Evolutionary conservation across 352 stramenopile species (phyloP).

Genomic region (Albugo laibachii): DNA sequence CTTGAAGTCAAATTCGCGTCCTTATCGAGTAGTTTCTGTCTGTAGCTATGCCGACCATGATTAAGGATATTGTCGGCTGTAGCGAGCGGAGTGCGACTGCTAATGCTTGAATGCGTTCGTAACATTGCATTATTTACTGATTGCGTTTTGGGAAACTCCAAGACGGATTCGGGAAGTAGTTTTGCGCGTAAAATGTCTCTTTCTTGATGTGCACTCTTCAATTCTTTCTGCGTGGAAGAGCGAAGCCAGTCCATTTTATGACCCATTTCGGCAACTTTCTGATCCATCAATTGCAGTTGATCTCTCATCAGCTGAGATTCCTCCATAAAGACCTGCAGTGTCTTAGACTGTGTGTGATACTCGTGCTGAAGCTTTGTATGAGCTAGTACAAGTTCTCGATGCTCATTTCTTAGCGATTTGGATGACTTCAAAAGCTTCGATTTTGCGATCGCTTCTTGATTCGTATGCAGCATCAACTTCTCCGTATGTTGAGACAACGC

Average conservation of each 20-base stretch:
- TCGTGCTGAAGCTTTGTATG: constrained; percentile 52
- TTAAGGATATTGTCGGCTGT: too few species aligned
- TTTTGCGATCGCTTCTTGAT: constrained; percentile 90
- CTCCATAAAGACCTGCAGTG: constrained; percentile 83
- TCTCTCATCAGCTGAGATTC: constrained; percentile 88
- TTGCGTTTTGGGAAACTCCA: too few species aligned
- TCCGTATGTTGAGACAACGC: constrained; percentile 90
- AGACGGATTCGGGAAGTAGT: too few species aligned
- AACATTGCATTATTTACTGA: too few species aligned
- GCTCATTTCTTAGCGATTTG: constrained; percentile 59
- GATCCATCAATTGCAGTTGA: constrained; percentile 91
- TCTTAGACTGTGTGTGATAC: constrained; percentile 56
- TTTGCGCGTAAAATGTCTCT: constrained; percentile 45
- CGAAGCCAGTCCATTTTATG: constrained; percentile 91
- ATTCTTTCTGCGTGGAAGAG: constrained; percentile 66
- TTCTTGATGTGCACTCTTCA: constrained; percentile 42
- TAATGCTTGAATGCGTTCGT: too few species aligned
- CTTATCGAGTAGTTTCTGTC: too few species aligned
- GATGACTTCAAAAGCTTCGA: constrained; percentile 62
- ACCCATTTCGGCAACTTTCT: constrained; percentile 93
- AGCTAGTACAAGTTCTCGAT: constrained; percentile 40
- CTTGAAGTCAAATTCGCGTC: too few species aligned
- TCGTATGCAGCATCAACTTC: constrained; percentile 93
- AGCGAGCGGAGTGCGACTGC: too few species aligned
- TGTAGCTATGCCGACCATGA: too few species aligned